Base-by-base conservation (phyloP, 306 rosid species). In the Fragaria vesca region DNA sequence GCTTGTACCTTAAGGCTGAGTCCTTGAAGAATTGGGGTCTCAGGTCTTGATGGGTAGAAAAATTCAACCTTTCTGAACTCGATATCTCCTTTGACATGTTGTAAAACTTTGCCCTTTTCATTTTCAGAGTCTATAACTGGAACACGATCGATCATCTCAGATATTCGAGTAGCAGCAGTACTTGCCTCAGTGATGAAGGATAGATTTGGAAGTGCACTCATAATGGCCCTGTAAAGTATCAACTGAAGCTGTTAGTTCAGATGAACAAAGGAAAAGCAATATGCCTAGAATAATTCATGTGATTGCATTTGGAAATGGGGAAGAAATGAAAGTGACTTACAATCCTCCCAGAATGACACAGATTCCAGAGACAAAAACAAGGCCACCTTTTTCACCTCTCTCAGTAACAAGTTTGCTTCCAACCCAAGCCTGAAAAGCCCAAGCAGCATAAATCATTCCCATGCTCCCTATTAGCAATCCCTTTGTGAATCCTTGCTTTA, bases 401-500 rank as follows among this genome's bases (percentile, higher is more conserved):
- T 86, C 85, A 34, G 78, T 83, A 61, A 93, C 91, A 13, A 93
- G 79, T 80, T 85, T 65, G 69, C 94, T 83, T 1, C 98, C 97
- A 66, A 84, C 88, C 96, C 97, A 93, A 61, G 93, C 69, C 82
- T 88, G 93, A 76, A 88, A 89, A 60, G 90, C 89, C 98, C 97
- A 93, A 77, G 86, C 83, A 70, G 86, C 91, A 86, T 84, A 91
- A 28, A 93, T 72, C 83, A 87, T 83, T 26, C 91, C 98, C 83
- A 88, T 68, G 84, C 97, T 91, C 30, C 97, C 98, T 50, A 93
- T 84, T 46, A 89, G 81, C 43, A 93, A 78, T 62, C 97, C 98
- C 84, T 89, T 93, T 72, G 78, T 84, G 51, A 85, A 86, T 5
- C 98, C 98, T 75, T 57, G 89, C 72, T 83, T 93, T 69, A 91